Base-by-base conservation (phyloP, 768 basidiomycete genomes). In the Rubroboletus satanas region DNA sequence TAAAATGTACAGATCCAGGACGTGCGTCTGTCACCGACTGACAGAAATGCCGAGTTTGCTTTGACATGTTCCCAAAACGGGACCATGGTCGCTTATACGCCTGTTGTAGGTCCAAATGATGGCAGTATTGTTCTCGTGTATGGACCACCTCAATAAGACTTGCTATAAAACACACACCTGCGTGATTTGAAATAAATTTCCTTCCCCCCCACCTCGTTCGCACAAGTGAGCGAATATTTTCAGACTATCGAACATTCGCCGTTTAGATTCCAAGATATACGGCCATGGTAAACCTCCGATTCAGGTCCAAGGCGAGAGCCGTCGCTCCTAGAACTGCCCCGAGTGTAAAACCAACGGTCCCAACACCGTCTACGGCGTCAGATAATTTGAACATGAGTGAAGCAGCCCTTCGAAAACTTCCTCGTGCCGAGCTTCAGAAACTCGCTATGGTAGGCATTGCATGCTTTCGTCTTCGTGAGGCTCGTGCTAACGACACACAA, bases 361-460 rank as follows among this genome's bases (percentile, higher is more conserved):
- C 55, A 17, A 23, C 39, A 21, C 36, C 46, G 4, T 39, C 51
- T 12, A 32, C 23, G 11, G 3, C 31, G 12, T 26, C 41, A 26
- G 39, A 49, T 3, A 41, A 46, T 9, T n/a, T 12, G 7, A 26
- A 52, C 8, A 35, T 63, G 39, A 58, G 45, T 31, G 61, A 65
- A 44, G 52, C 2, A 37, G 23, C 54, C 28, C 69, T 69, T 31
- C 63, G 56, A 46, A 61, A 60, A 31, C 57, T 69, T 14, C 29
- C 70, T 47, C 66, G 70, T 7, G 51, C 52, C 1, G 41, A 58
- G 32, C 60, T 69, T 23, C 68, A 69, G 51, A 67, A 69, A 35
- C 42, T 67, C 1, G 63, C 67, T 4, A 65, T 47, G 65, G 70
- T 65, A 51, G 10, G 54, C 17, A 23, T 39, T 26, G 38, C 11